phyloP scores from a whole-genome alignment of 177 flowering plant species.

The Vitis hybrid region DNA sequence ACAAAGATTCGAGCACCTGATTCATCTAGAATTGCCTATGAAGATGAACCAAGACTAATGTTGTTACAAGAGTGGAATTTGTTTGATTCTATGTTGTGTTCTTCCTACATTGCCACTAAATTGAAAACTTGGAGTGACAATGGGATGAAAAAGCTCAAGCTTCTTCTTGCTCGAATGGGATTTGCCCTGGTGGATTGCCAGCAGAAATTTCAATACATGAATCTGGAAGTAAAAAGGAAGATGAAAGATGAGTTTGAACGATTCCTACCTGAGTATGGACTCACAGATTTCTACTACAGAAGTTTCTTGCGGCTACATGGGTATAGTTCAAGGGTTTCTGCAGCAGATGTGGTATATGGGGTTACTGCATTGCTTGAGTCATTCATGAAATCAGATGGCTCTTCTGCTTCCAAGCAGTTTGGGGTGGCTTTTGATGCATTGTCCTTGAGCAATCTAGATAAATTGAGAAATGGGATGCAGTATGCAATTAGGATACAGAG shows the following conservation, averaged over 20 bases:
- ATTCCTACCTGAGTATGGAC: conserved; percentile 84
- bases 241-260: conserved; percentile 91
- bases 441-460: conserved; percentile 73
- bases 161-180: conserved; percentile 91
- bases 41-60: conserved; percentile 94
- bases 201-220: conserved; percentile 94
- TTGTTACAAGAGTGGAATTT: conserved; percentile 86
- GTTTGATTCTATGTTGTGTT: conserved; percentile 95
- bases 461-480: conserved; percentile 79
- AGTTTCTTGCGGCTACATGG: conserved; percentile 86
- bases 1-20: conserved; percentile 84
- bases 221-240: conserved; percentile 72
- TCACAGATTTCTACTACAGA: conserved; percentile 82
- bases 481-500: conserved; percentile 83
- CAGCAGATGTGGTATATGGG: conserved; percentile 96
- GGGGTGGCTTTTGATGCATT: conserved; percentile 84
- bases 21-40: conserved; percentile 76
- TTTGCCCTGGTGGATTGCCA: conserved; percentile 91
- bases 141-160: conserved; percentile 85
- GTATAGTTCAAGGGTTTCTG: conserved; percentile 85
- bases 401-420: conserved; percentile 78
- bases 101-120: conserved; percentile 87
- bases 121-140: conserved; percentile 97
- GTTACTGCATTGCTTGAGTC: conserved; percentile 89
- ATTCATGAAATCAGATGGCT: conserved; percentile 53